These are phyloP conservation scores for Trypanosoma cruzi DNA, from an alignment of 208 protist species.

Conservation along the genomic window DNA sequence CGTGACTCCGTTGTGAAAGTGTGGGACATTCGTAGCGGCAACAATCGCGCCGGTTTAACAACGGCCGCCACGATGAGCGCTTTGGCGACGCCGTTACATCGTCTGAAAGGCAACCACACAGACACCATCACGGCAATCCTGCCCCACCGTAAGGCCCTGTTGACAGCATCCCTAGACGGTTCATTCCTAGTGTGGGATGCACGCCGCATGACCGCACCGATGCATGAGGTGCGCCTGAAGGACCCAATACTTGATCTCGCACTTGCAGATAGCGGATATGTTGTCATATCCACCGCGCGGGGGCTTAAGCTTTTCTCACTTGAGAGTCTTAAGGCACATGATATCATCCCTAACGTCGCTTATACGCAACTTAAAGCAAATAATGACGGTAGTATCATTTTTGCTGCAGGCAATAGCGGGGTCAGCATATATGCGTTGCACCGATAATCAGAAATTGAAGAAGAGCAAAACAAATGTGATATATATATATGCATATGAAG, in stretches of 20 bases:
- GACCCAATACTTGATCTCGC: slow-evolving; percentile 58
- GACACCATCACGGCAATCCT: slow-evolving; percentile 74
- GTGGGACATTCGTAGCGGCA: slow-evolving; percentile 63
- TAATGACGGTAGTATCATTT: slow-evolving; percentile 35
- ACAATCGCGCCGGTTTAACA: slow-evolving; percentile 16
- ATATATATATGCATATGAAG: slow-evolving; percentile 4
- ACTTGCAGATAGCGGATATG: slow-evolving; percentile 28
- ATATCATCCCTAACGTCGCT: slow-evolving; percentile 44
- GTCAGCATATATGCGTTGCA: slow-evolving; percentile 31
- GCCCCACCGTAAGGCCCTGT: slow-evolving; percentile 47
- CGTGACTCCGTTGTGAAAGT: slow-evolving; percentile 71
- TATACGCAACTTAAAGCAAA: slow-evolving; percentile 45
- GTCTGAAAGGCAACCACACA: slow-evolving; percentile 34
- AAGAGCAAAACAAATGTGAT: slow-evolving; percentile 6
- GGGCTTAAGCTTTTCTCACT: slow-evolving; percentile 56
- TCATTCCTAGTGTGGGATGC: slow-evolving; percentile 70
- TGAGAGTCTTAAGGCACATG: slow-evolving; percentile 33
- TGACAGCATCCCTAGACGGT: slow-evolving; percentile 70
- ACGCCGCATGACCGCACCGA: slow-evolving; percentile 47
- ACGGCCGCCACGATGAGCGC: neutral
- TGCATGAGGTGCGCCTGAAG: slow-evolving; percentile 36
- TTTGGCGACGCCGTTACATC: slow-evolving; percentile 24
- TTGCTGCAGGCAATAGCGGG: slow-evolving; percentile 35
- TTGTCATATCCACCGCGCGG: slow-evolving; percentile 59
- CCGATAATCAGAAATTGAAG: slow-evolving; percentile 8